These are phyloP conservation scores for Ustilago shanxiensis DNA, from an alignment of 1,284 basidiomycete species.

Conservation along the genomic window DNA sequence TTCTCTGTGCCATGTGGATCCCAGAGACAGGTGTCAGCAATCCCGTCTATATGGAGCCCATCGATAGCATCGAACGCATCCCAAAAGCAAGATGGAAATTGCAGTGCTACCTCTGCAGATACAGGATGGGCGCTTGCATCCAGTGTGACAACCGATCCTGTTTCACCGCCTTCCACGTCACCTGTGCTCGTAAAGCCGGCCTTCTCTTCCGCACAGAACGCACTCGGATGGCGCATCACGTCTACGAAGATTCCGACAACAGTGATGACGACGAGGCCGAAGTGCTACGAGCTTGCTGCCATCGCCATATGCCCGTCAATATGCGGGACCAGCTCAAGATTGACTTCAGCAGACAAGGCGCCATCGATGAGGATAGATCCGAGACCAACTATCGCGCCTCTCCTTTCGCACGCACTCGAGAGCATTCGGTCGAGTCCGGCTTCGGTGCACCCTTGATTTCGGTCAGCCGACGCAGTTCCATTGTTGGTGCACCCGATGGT, in stretches of 20 bases:
- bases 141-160: constrained; percentile 94
- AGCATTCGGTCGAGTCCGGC: constrained; percentile 43
- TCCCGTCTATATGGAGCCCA: constrained; percentile 97
- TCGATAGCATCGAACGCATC: constrained; percentile 89
- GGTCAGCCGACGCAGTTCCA: constrained; percentile 47
- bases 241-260: constrained; percentile 49
- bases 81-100: constrained; percentile 94
- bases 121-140: constrained; percentile 89
- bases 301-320: constrained; percentile 60
- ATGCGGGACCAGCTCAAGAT: constrained; percentile 50
- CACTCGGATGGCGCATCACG: constrained; percentile 49
- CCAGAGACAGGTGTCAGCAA: constrained; percentile 95
- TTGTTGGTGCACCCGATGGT: constrained; percentile 31
- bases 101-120: constrained; percentile 84
- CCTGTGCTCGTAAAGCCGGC: constrained; percentile 80
- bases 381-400: constrained; percentile 40
- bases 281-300: constrained; percentile 61
- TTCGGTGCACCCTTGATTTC: constrained; percentile 41
- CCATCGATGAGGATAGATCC: constrained; percentile 33
- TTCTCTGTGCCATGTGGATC: constrained; percentile 97
- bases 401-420: constrained; percentile 46
- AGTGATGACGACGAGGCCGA: constrained; percentile 53
- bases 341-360: constrained; percentile 35
- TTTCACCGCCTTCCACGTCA: constrained; percentile 93
- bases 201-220: constrained; percentile 59